A percentile compares a stretch with the other conserved stretches of the same genome.
phyloP scores from a whole-genome alignment of 2,329 filamentous ascomycete species.

The Phialophora verrucosa region DNA sequence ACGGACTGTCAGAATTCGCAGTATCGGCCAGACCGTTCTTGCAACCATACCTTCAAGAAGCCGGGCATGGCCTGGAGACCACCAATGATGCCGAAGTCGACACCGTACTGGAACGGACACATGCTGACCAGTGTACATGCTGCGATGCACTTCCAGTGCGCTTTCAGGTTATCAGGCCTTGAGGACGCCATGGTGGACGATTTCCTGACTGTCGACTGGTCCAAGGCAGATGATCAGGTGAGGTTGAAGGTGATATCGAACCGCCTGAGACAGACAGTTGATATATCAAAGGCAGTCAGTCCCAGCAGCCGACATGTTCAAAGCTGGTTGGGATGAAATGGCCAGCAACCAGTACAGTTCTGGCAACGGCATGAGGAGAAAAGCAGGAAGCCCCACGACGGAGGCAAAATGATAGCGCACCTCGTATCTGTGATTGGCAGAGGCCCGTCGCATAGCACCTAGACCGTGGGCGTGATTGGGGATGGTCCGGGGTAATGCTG shows the following conservation, averaged over 20 bases:
- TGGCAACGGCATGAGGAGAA: constrained; percentile 4
- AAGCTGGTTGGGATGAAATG: constrained; percentile 14
- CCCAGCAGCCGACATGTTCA: constrained; percentile 2
- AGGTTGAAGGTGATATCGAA: constrained; percentile 8
- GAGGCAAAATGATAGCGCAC: constrained; percentile 9
- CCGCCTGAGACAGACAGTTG: constrained; percentile 3
- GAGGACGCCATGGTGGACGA: constrained; percentile 28
- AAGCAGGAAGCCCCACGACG: constrained; percentile 13
- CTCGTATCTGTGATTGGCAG: constrained; percentile 19
- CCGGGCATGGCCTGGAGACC: constrained; percentile 45
- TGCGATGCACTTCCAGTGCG: constrained; percentile 37
- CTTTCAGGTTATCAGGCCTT: constrained; percentile 25
- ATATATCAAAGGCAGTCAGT: constrained; percentile 21
- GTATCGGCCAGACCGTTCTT: constrained; percentile 6
- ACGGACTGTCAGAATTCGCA: constrained; percentile 23
- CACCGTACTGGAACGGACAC: constrained; percentile 44
- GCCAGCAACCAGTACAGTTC: constrained; percentile 13
- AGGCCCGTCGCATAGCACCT: constrained; percentile 3
- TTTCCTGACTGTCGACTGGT: not conserved
- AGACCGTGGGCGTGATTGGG: constrained; percentile 9
- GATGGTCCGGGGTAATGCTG: constrained; percentile 29
- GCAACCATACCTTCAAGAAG: constrained; percentile 39
- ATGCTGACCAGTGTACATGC: constrained; percentile 42
- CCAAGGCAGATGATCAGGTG: constrained; percentile 22
- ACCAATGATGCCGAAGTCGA: constrained; percentile 44